Base-by-base conservation (phyloP, 257 asterid species). In the Lavandula angustifolia region DNA sequence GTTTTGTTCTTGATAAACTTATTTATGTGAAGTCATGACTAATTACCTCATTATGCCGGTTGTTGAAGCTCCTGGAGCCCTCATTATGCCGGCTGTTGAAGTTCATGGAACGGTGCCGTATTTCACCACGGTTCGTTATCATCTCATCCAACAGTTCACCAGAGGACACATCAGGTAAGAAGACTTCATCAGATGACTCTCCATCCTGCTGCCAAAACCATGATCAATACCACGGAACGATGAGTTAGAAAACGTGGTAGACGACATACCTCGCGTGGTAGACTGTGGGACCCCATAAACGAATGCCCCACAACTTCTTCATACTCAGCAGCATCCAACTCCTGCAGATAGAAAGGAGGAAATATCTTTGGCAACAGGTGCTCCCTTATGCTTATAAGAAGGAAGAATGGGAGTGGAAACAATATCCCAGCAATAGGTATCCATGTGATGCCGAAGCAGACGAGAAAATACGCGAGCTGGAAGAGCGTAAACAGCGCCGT, bases 361-460 rank as follows among this genome's bases (percentile, higher is more conserved):
- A 94, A 81, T 18, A 82, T 13, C 76, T 75, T 87, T 3, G 99
- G 97, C 14, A 94, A 86, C 11, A 84, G 5, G 62, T 94, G 95
- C 72, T 90, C 87, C 76, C 99, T 73, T 69, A 94, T 79, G 74
- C 67, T 62, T 62, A 90, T 79, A 76, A 90, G 80, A 56, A 90
- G 64, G 82, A 90, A 94, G 72, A 90, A 90, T 0, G 92, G 97
- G 14, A 94, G 40, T 1, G 99, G 99, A 52, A 94, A 94, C 46
- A 94, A 53, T 44, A 94, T 83, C 60, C 97, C 99, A 32, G 95
- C 97, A 8, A 89, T 68, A 0, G 97, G 99, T 63, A 94, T 87
- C 96, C 97, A 87, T 22, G 99, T 89, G 56, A 94, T 82, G 11
- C 91, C 99, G 3, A 78, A 94, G 82, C 96, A 87, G 38, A 87